These are phyloP conservation scores for Neurospora tetraspora DNA, from an alignment of 495 filamentous ascomycete species.

Conservation along the genomic window DNA sequence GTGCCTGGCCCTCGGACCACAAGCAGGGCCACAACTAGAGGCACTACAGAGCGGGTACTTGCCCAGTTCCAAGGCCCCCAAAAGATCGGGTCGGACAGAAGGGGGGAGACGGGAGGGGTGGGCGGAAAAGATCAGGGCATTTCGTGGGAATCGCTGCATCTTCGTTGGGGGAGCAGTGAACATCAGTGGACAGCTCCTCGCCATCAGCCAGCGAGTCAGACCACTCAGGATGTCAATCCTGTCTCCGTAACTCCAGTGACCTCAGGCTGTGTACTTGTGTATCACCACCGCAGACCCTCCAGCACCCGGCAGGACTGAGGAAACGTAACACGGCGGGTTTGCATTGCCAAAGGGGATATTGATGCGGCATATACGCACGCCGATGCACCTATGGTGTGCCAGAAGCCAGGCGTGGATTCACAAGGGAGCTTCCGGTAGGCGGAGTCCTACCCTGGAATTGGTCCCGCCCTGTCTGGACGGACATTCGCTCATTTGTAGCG, in stretches of 20 bases:
- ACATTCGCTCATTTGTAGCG: constrained; percentile 6
- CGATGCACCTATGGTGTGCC: constrained; percentile 11
- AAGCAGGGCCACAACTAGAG: background rate
- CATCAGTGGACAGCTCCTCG: constrained; percentile 8
- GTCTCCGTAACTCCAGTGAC: constrained; percentile 7
- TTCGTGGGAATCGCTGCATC: background rate
- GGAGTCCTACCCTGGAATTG: constrained; percentile 10
- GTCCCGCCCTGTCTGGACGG: constrained; percentile 9
- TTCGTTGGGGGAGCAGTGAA: background rate
- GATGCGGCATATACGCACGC: constrained; percentile 23
- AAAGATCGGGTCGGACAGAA: constrained; percentile 13
- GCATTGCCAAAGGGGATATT: constrained; percentile 23
- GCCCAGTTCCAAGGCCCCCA: constrained; percentile 13
- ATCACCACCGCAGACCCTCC: constrained; percentile 9
- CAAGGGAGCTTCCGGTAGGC: constrained; percentile 14
- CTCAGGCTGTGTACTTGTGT: background rate
- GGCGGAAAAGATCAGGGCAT: constrained; percentile 5
- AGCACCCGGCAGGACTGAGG: constrained; percentile 7
- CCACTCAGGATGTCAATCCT: constrained; percentile 19
- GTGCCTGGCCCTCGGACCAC: constrained; percentile 8
- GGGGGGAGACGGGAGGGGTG: constrained; percentile 13
- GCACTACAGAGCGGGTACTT: constrained; percentile 4
- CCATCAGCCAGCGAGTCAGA: constrained; percentile 27
- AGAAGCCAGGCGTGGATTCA: constrained; percentile 1
- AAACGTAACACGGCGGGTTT: constrained; percentile 10